Evolutionary conservation across 2,329 filamentous ascomycete genomes (phyloP).

Genomic region (Fusarium nurragi): DNA sequence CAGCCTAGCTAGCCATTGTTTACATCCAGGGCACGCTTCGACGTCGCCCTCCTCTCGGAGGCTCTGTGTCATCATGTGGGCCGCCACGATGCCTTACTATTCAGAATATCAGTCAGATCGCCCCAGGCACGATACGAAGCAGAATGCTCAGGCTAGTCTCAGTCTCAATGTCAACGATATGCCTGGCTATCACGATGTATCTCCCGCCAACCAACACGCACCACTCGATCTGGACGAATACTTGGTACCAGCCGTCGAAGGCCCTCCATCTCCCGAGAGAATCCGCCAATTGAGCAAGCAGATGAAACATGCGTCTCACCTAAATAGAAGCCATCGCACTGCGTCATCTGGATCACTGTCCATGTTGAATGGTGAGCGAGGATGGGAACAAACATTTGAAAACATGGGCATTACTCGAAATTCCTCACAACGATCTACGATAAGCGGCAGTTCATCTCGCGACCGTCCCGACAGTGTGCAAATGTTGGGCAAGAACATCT

Average conservation of each 20-base stretch:
- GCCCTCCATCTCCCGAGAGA: constrained; percentile 68
- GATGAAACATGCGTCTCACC: constrained; percentile 63
- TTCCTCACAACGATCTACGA: constrained; percentile 65
- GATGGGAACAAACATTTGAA: constrained; percentile 62
- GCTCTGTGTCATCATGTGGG: constrained; percentile 41
- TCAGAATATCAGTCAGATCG: constrained; percentile 41
- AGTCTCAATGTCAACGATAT: constrained; percentile 1
- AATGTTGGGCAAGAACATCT: constrained; percentile 67
- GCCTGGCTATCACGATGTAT: constrained; percentile 28
- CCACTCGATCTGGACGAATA: constrained; percentile 53
- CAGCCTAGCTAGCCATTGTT: constrained; percentile 23
- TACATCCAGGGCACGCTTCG: constrained; percentile 45
- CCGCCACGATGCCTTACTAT: constrained; percentile 41
- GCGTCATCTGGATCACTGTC: constrained; percentile 67
- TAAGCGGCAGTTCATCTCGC: constrained; percentile 61
- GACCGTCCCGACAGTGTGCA: constrained; percentile 69
- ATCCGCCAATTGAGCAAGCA: constrained; percentile 68
- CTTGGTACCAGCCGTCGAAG: constrained; percentile 67
- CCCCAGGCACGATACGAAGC: constrained; percentile 31
- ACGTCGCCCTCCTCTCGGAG: constrained; percentile 44
- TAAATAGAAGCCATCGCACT: constrained; percentile 49
- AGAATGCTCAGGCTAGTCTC: constrained; percentile 22
- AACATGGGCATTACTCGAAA: constrained; percentile 61
- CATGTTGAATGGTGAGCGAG: constrained; percentile 55
- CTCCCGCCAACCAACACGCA: constrained; percentile 25